Evolutionary conservation across 2,329 filamentous ascomycete species (phyloP).

Genomic region (Ascochyta rabiei): DNA sequence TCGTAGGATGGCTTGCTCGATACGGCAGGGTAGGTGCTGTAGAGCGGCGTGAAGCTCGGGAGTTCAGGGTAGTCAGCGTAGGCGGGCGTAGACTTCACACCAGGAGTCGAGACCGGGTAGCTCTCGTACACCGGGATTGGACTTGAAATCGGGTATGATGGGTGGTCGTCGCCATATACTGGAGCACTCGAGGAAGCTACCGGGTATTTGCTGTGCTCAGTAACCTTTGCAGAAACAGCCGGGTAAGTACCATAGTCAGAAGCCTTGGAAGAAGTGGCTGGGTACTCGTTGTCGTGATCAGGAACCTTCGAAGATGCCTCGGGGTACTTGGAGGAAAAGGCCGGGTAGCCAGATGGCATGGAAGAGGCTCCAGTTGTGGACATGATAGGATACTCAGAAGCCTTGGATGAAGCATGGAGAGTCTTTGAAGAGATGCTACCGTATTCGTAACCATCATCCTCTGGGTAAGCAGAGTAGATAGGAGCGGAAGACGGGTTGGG

Average conservation of each 20-base stretch:
- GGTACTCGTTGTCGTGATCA: background rate
- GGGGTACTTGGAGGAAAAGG: background rate
- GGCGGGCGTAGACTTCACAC: slow-evolving; percentile 5
- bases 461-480: slow-evolving; percentile 11
- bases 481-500: slow-evolving; percentile 7
- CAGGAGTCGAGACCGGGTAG: slow-evolving; percentile 5
- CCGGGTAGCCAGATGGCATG: background rate
- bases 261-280: background rate
- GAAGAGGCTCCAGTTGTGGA: background rate
- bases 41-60: slow-evolving; percentile 15
- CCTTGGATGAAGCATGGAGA: background rate
- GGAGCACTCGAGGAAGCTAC: background rate
- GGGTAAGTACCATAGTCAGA: background rate
- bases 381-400: background rate
- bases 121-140: slow-evolving; percentile 4
- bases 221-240: background rate
- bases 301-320: background rate
- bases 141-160: background rate
- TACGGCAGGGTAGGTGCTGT: slow-evolving; percentile 12
- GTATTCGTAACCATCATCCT: background rate
- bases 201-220: slow-evolving; percentile 2
- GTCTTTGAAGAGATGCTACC: slow-evolving; percentile 1
- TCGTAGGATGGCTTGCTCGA: slow-evolving; percentile 16
- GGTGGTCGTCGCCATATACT: background rate
- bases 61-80: slow-evolving; percentile 20